Evolutionary conservation across 2,329 filamentous ascomycete genomes (phyloP), one percentile per base, ranked within the genome.

Genomic region (Beauveria rudraprayagi): DNA sequence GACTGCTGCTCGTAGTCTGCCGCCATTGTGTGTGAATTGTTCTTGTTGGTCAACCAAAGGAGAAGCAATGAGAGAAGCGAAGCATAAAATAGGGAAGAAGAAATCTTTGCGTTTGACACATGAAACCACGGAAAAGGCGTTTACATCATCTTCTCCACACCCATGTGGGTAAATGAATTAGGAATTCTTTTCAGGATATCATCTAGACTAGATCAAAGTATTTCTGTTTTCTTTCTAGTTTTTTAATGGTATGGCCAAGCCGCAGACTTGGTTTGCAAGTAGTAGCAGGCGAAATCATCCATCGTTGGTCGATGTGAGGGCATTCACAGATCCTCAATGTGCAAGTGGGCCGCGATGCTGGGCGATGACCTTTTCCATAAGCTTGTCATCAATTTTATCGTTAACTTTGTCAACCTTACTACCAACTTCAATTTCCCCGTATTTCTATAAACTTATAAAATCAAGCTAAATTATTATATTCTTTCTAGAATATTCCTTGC

Each of bases 1-100:
- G 73, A 75, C 65, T 78, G 76, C 46, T 80, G 76, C 41, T 81
- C 78, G 61, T 78, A 81, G 59, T 80, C 75, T 58, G 70, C 53
- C 7, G 44, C 48, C 56, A 61, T 63, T 30, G n/a, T 48, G n/a
- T 54, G n/a, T 54, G 52, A 16, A 4, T n/a, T 24, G 4, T n/a
- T 28, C 17, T 51, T 16, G 24, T 28, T 7, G 26, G 2, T 3
- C 7, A 16, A 37, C 5, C 5, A 37, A 6, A 37, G 5, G 37
- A 44, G 9, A 30, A 8, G 22, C 5, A 6, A 11, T 5, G 16
- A 16, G 16, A 58, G 3, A 58, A 41, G 16, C 19, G 19, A 41
- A 7, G 30, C 9, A 41, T 10, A 34, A 37, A 24, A 37, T 2
- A 16, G 24, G 22, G 22, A 19, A 28, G 17, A 24, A 17, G 30